Base-by-base conservation (phyloP, 2,329 filamentous ascomycete species). In the Laburnicola sp. region DNA sequence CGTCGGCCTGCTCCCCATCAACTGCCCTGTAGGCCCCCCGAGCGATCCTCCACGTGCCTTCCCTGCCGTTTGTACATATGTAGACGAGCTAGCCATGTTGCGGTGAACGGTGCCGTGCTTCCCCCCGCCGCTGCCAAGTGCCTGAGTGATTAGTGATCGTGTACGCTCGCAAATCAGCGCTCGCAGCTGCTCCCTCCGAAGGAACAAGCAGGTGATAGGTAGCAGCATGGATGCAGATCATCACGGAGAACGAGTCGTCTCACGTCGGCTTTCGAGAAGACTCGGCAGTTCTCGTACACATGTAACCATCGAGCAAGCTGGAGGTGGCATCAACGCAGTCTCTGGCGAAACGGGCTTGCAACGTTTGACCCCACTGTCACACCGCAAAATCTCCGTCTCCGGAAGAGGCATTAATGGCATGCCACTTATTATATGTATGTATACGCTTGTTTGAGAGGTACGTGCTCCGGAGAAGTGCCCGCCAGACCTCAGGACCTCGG, bases 1-100 rank as follows among this genome's bases (percentile, higher is more conserved):
- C 2, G 16, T 3, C 31, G 6, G 45, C 50, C 50, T 43, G 50
- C 50, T 53, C 50, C 45, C n/a, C n/a, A 53, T 48, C 50, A 1
- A 5, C 22, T 23, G 26, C 11, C 16, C 11, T 7, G 3, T 11
- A 42, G 16, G 3, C 21, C 43, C 31, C 10, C 43, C 32, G 10
- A 22, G 3, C 34, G 6, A 25, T 3, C 16, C 25, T 31, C 44
- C 27, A 42, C 43, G 23, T 30, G 34, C 43, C 47, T 31, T 32
- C 22, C 39, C 36, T 38, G 48, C 30, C 42, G 36, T 36, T 42
- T 37, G 3, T 23, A 26, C 41, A 46, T 16, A 16, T 1, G 16
- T 16, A 21, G n/a, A 47, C 28, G 37, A 47, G 42, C 37, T 43
- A 46, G 25, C 34, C 7, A 30, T 36, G 22, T 53, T 53, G 50